Base-by-base conservation (phyloP, 495 filamentous ascomycete species). In the Acidiella bohemica region DNA sequence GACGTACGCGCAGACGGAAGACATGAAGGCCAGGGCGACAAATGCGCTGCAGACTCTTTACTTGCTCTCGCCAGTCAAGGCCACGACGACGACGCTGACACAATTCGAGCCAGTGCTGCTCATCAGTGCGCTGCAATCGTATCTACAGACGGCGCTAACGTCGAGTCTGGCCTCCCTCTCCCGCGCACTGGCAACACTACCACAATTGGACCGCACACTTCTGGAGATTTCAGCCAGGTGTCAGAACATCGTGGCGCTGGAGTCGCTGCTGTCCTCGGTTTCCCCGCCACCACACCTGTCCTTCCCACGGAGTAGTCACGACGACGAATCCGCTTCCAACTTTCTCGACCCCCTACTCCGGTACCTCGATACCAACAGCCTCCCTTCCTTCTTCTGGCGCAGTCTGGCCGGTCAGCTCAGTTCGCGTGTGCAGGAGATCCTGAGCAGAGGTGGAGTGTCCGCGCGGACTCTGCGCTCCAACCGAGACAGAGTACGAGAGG, bases 321-420 rank as follows among this genome's bases (percentile, higher is more conserved):
- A 10, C 50, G 44, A 24, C 51, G 53, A 30, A 2, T 32, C 56
- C 19, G 53, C 59, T 41, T 16, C 48, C 2, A 85, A 80, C 39
- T 73, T 93, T 48, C 65, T 94, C 2, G 70, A 75, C 19, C 80
- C 78, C 2, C 61, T 96, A 2, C 67, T 93, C 27, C 59, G 67
- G n/a, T 67, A 78, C 18, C 70, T 99, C 13, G 90, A 99, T 56
- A 93, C 86, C 0, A 72, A 80, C 0, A 87, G 82, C 0, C 64
- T 99, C 16, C 75, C 83, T 4, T 90, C 83, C 0, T 87, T 84
- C 51, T 97, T 92, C 64, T 96, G 88, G 81, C 69, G 90, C 19
- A 76, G 76, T 12, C 69, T 96, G 44, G 90, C 90, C 0, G 75
- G 80, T 0, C 76, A 73, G 27, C 70, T 96, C 36, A 73, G 80